Conservation (phyloP, 2,329 filamentous ascomycete species). For the Waltergamsia citrina region DNA sequence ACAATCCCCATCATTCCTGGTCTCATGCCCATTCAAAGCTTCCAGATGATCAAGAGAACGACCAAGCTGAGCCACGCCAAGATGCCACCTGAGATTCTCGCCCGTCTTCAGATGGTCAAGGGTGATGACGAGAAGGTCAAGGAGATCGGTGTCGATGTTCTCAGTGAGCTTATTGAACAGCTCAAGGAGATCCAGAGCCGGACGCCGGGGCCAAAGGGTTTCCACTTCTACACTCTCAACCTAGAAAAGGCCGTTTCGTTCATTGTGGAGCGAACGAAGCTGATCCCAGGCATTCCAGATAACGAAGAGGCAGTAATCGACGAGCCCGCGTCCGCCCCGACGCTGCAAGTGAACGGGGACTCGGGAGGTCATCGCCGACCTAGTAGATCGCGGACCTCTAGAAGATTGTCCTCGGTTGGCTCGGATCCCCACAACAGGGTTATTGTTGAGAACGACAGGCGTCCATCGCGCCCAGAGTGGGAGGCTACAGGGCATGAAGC, state of each 20-base stretch:
- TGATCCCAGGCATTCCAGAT: slow-evolving; percentile 61
- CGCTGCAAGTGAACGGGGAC: slow-evolving; percentile 39
- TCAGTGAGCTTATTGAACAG: slow-evolving; percentile 74
- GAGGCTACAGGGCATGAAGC: slow-evolving; percentile 72
- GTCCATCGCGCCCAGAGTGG: slow-evolving; percentile 49
- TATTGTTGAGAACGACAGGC: slow-evolving; percentile 50
- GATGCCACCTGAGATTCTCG: slow-evolving; percentile 62
- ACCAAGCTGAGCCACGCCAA: slow-evolving; percentile 90
- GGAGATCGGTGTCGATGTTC: slow-evolving; percentile 67
- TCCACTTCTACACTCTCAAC: slow-evolving; percentile 97
- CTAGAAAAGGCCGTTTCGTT: slow-evolving; percentile 93
- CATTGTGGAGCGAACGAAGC: slow-evolving; percentile 74
- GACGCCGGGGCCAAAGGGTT: slow-evolving; percentile 59
- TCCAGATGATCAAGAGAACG: slow-evolving; percentile 87
- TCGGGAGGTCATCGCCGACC: slow-evolving; percentile 9
- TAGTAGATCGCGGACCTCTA: slow-evolving; percentile 28
- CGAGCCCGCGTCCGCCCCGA: slow-evolving; percentile 21
- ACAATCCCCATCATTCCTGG: slow-evolving; percentile 86
- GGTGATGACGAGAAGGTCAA: slow-evolving; percentile 77
- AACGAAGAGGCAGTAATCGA: slow-evolving; percentile 42
- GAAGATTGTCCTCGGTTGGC: slow-evolving; percentile 69
- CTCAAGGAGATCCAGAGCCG: slow-evolving; percentile 57
- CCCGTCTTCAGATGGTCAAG: slow-evolving; percentile 62
- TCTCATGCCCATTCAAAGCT: slow-evolving; percentile 95
- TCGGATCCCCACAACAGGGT: slow-evolving; percentile 83